A percentile compares a stretch with the other conserved stretches of the same genome.
These are phyloP conservation scores for Daldinia childiae DNA, from an alignment of 495 filamentous ascomycete genomes.

Conservation along the genomic window DNA sequence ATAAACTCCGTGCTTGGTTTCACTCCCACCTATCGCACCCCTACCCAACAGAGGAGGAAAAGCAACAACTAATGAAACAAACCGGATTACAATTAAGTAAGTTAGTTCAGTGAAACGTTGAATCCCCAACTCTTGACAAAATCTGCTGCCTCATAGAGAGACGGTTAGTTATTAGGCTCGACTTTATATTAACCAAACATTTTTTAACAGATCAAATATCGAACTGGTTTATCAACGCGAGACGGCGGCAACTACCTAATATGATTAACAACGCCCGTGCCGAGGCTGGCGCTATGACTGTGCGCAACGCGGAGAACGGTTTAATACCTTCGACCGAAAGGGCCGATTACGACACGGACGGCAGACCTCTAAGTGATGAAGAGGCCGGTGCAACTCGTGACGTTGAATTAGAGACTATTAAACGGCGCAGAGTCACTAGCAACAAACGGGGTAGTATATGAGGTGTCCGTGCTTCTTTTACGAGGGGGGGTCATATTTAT, in stretches of 20 bases:
- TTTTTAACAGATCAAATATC: constrained; percentile 70
- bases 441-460: constrained; percentile 40
- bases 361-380: constrained; percentile 51
- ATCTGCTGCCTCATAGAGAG: neutral
- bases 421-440: constrained; percentile 24
- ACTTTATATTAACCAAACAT: constrained; percentile 21
- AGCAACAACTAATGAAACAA: constrained; percentile 77
- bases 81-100: constrained; percentile 85
- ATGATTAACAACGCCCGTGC: constrained; percentile 65
- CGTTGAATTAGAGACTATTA: constrained; percentile 29
- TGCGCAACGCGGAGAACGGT: constrained; percentile 37
- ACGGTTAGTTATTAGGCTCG: neutral
- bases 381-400: constrained; percentile 49
- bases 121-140: neutral
- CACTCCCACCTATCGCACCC: constrained; percentile 78
- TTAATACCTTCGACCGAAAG: constrained; percentile 37
- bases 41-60: constrained; percentile 91
- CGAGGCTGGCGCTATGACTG: constrained; percentile 49
- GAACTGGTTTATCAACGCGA: constrained; percentile 96
- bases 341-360: constrained; percentile 44
- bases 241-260: constrained; percentile 77
- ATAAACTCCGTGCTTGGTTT: constrained; percentile 84
- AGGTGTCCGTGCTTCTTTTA: neutral
- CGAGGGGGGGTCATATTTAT: constrained; percentile 10
- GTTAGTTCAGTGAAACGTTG: constrained; percentile 63